Conservation (phyloP, 2,329 filamentous ascomycete species). For the Sarocladium strictum region DNA sequence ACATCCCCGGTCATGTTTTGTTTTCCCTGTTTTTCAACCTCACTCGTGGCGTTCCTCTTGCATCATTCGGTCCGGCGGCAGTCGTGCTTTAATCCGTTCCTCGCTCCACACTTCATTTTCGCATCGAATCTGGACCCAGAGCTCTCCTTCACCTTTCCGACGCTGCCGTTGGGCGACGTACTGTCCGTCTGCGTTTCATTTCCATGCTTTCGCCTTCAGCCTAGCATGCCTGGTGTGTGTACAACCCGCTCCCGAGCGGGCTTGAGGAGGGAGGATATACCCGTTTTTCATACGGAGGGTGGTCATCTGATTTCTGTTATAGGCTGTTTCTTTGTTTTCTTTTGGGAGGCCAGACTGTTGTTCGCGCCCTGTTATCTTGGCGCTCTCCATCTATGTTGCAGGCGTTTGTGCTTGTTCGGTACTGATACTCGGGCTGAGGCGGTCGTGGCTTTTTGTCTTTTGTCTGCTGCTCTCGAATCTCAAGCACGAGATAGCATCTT, state of each 20-base stretch:
- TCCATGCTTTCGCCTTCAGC: not conserved
- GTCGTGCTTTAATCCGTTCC: not conserved
- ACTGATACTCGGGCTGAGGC: not conserved
- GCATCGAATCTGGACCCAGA: too few species aligned
- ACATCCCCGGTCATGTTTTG: not conserved
- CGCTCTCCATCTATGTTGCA: not conserved
- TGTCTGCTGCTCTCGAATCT: too few species aligned
- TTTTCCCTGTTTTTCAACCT: not conserved
- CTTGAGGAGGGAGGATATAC: not conserved
- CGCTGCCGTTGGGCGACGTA: too few species aligned
- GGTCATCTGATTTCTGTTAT: not conserved
- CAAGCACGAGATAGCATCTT: too few species aligned
- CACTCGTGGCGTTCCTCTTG: slow-evolving; percentile 10
- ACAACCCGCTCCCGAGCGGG: not conserved
- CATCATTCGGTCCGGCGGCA: not conserved
- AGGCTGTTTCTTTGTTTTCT: not conserved
- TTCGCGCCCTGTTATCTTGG: too few species aligned
- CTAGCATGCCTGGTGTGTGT: not conserved
- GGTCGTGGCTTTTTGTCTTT: not conserved
- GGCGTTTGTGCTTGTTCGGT: not conserved
- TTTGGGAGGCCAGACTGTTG: too few species aligned
- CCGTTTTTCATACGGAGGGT: not conserved
- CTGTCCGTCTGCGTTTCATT: too few species aligned
- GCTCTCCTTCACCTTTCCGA: too few species aligned
- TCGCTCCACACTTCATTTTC: not conserved